Evolutionary conservation across 1,284 basidiomycete species (phyloP), one percentile per base, ranked within the genome.

Genomic region (Microbotryum violaceum): DNA sequence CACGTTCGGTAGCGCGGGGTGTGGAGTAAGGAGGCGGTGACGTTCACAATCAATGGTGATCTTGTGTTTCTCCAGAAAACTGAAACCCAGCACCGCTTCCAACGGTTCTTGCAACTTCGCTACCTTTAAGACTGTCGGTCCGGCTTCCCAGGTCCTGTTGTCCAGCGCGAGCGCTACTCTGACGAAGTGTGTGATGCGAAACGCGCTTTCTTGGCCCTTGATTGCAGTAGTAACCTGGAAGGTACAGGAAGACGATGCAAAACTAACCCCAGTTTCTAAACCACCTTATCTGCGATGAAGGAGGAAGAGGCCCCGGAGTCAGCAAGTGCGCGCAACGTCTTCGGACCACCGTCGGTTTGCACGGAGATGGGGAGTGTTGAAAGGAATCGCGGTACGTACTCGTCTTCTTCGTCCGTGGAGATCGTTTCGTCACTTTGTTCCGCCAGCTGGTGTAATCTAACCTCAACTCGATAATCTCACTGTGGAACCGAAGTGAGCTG

Each of bases 251-350:
- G 31, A 18, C 14, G 23, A 4, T 16, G 3, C 51, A 14, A 27
- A 18, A 31, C 57, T 29, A 58, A 52, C 49, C 45, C 57, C 44
- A 58, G 45, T 18, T 45, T 45, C 42, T 46, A 3, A 7, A 33
- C n/a, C n/a, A n/a, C n/a, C n/a, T n/a, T n/a, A n/a, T n/a, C n/a
- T n/a, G n/a, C n/a, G n/a, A n/a, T n/a, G 46, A 58, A 31, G 21
- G 57, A 46, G 16, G 48, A 46, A 14, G 57, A 46, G 44, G 50
- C 31, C 31, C 57, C 57, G 18, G 57, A 53, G 57, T 58, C 57
- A 58, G 57, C 45, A 2, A 58, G 45, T 23, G 57, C 46, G 6
- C 31, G 10, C 8, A 42, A 27, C 21, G 29, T 33, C n/a, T 31
- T 50, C 50, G n/a, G 53, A 44, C 49, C 57, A 3, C 46, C 42